Evolutionary conservation across 1,284 basidiomycete genomes (phyloP).

Genomic region (Agroathelia rolfsii): DNA sequence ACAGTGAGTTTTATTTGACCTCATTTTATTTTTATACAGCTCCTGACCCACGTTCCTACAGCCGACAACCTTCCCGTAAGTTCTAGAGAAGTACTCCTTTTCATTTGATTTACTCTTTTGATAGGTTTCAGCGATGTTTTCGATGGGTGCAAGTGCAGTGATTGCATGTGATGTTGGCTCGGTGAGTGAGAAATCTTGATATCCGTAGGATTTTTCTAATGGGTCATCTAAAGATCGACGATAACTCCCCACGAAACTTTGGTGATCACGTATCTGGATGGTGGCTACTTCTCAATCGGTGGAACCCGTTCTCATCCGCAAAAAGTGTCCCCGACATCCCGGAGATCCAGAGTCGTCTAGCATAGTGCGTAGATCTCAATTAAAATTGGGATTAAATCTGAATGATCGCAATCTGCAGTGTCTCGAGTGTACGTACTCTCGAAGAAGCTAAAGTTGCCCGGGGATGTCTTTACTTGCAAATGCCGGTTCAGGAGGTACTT

Average conservation of each 20-base stretch:
- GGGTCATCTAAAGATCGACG: no score
- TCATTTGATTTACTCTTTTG: conserved; percentile 9
- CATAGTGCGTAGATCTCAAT: conserved; percentile 60
- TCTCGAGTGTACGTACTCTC: conserved; percentile 89
- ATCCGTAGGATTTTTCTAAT: conserved; percentile 1
- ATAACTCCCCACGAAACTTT: conserved; percentile 90
- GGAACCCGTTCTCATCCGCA: conserved; percentile 83
- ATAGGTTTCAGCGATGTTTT: conserved; percentile 84
- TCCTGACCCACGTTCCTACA: conserved; percentile 19
- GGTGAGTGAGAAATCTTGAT: conserved; percentile 40
- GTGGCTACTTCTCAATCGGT: conserved; percentile 91
- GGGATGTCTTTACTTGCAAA: conserved; percentile 85
- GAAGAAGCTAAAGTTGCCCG: conserved; percentile 89
- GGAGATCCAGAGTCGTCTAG: conserved; percentile 90
- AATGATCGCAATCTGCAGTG: conserved; percentile 36
- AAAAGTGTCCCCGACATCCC: conserved; percentile 85
- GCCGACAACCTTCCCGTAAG: conserved; percentile 87
- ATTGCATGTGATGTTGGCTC: conserved; percentile 94
- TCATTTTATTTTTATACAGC: neutral
- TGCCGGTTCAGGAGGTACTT: conserved; percentile 85
- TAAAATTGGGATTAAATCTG: conserved; percentile 8
- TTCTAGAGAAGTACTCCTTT: neutral
- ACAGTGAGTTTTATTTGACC: conserved; percentile 44
- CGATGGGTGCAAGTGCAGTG: conserved; percentile 86
- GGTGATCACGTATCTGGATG: conserved; percentile 95